Base-by-base conservation (phyloP, 2,329 filamentous ascomycete species). In the Trichoderma sp. region DNA sequence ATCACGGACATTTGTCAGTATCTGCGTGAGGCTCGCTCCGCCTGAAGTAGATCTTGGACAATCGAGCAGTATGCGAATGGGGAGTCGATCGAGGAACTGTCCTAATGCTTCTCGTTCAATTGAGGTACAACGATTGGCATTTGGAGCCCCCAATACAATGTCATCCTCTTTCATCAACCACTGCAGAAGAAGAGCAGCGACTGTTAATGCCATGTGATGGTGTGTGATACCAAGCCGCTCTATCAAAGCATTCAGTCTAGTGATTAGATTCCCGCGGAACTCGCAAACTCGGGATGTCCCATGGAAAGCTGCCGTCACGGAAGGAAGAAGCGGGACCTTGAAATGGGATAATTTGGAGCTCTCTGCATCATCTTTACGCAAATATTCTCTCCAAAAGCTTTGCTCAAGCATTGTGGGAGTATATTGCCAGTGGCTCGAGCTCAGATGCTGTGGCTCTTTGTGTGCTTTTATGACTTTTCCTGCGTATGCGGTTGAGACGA, bases 171-270 rank as follows among this genome's bases (percentile, higher is more conserved):
- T 34, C 17, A 59, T 28, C 28, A 71, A 39, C 64, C 55, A 68
- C 4, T 55, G 70, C n/a, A 62, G 28, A 12, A 71, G 26, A 15
- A 71, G 53, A 23, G 70, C 70, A 8, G 63, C 70, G 13, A 55
- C 47, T 6, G 70, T 30, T 15, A 71, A 39, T 4, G 39, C 70
- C 28, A 71, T 34, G 34, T 71, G 70, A 55, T 71, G 70, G 26
- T 71, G 70, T 15, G 70, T 71, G n/a, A 71, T 43, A 3, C 70
- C 70, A 4, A 71, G 70, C 7, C 53, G 17, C 6, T 62, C 32
- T 15, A 71, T 63, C 17, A 68, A 26, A 1, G 39, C 30, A 32
- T 71, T 71, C 20, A 71, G 12, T 4, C 20, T 28, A 8, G 23
- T 63, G 3, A 71, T 34, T 6, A 63, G 13, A 20, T 32, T 6